A percentile compares a stretch with the other conserved stretches of the same genome.
These are phyloP conservation scores for Grosmannia serpens DNA, from an alignment of 2,329 filamentous ascomycete species.

Conservation along the genomic window DNA sequence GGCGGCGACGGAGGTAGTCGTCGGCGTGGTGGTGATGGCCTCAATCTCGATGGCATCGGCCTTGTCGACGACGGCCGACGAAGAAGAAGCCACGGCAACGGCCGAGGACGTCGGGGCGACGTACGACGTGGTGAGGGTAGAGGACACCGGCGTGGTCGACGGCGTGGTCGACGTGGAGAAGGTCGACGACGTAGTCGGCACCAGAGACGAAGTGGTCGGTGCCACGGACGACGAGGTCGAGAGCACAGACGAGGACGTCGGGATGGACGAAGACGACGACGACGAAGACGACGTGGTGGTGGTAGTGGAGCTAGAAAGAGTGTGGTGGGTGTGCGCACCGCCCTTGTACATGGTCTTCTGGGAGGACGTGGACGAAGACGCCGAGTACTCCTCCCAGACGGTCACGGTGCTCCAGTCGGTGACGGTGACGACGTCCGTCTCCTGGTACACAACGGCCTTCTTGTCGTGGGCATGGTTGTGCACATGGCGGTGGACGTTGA, in stretches of 20 bases:
- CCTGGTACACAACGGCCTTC: constrained; percentile 16
- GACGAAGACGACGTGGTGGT: constrained; percentile 1
- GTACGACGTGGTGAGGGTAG: neutral
- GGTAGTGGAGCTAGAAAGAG: neutral
- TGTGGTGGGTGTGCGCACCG: no score
- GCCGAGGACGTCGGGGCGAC: constrained; percentile 8
- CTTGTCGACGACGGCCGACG: neutral
- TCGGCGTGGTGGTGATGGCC: constrained; percentile 1
- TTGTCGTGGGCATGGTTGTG: constrained; percentile 25
- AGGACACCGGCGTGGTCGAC: neutral
- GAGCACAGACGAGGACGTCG: neutral
- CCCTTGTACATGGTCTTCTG: neutral
- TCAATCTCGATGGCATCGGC: neutral
- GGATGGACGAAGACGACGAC: constrained; percentile 2
- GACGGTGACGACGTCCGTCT: constrained; percentile 22
- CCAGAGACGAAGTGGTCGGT: neutral
- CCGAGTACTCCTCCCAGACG: constrained; percentile 19
- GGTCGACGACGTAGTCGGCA: neutral
- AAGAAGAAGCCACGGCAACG: constrained; percentile 5
- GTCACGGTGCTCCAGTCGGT: constrained; percentile 32
- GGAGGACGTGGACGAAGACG: constrained; percentile 3
- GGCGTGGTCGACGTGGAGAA: constrained; percentile 2
- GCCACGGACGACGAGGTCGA: constrained; percentile 5
- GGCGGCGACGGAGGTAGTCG: constrained; percentile 4
- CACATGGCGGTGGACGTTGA: constrained; percentile 29